Evolutionary conservation across 257 asterid species (phyloP).

Genomic region (Scutellaria galericulata): DNA sequence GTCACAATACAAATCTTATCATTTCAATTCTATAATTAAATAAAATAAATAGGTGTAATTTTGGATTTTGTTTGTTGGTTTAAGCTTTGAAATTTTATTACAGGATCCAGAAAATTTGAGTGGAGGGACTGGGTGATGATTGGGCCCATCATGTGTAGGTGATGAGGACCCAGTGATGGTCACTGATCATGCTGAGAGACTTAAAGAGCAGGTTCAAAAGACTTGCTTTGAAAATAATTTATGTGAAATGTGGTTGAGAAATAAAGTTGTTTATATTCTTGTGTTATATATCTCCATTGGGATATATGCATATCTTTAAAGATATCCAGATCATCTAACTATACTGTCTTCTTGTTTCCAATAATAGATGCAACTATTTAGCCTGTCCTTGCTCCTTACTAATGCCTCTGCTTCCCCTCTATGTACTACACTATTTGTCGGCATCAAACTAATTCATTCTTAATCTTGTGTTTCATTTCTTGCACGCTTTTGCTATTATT

Average conservation of each 20-base stretch:
- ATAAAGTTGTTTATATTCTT: background rate
- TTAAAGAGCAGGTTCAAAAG: background rate
- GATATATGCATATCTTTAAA: background rate
- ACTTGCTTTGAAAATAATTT: background rate
- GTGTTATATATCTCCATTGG: background rate
- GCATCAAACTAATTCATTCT: slow-evolving; percentile 14
- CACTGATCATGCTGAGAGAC: background rate
- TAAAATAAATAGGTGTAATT: too few relatives aligned
- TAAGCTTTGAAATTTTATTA: background rate
- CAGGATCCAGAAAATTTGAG: background rate
- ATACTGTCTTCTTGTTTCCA: slow-evolving; percentile 36
- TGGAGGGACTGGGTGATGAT: background rate
- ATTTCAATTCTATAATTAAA: too few relatives aligned
- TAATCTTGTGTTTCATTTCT: background rate
- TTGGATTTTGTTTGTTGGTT: too few relatives aligned
- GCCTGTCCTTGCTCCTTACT: slow-evolving; percentile 27
- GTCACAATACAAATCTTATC: too few relatives aligned
- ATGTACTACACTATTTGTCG: slow-evolving; percentile 25
- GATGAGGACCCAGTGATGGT: background rate
- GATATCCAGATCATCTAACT: slow-evolving; percentile 18
- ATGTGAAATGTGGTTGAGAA: slow-evolving; percentile 29
- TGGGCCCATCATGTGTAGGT: background rate
- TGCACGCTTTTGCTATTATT: background rate
- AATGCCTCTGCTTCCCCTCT: slow-evolving; percentile 9
- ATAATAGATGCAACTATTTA: slow-evolving; percentile 22